phyloP scores from a whole-genome alignment of 2,329 filamentous ascomycete genomes.

The Sporothrix inflata region DNA sequence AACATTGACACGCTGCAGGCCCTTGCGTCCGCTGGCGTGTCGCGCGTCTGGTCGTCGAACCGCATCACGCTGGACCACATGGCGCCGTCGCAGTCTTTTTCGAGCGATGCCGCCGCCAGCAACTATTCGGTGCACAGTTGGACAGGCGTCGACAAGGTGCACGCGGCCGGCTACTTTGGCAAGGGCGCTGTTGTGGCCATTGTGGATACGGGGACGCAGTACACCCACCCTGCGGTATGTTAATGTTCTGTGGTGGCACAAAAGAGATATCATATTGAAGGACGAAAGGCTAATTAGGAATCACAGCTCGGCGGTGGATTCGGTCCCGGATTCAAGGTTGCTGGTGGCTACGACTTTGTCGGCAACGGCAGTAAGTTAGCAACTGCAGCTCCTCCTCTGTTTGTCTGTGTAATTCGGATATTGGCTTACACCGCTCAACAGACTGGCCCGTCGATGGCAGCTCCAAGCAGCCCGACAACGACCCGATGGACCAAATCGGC shows the following conservation, averaged over 20 bases:
- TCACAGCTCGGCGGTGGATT: slow-evolving; percentile 31
- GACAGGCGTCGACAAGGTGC: slow-evolving; percentile 36
- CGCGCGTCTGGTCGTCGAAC: slow-evolving; percentile 37
- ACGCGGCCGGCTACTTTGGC: slow-evolving; percentile 32
- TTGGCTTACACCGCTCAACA: neutral
- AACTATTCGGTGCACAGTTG: slow-evolving; percentile 35
- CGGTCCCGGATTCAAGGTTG: slow-evolving; percentile 32
- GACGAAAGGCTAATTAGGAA: neutral
- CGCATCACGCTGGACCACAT: slow-evolving; percentile 34
- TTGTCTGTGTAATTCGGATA: too few relatives aligned
- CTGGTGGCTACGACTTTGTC: slow-evolving; percentile 32
- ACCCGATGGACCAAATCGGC: slow-evolving; percentile 35
- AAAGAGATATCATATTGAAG: too few relatives aligned
- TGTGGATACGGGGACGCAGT: slow-evolving; percentile 35
- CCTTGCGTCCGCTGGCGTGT: slow-evolving; percentile 26
- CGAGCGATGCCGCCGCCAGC: slow-evolving; percentile 32
- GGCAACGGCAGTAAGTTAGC: slow-evolving; percentile 27
- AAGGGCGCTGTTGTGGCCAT: slow-evolving; percentile 34
- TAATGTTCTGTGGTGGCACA: too few relatives aligned
- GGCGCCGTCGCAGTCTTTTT: slow-evolving; percentile 29
- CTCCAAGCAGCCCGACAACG: slow-evolving; percentile 32
- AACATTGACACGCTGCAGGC: slow-evolving; percentile 35
- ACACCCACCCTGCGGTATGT: slow-evolving; percentile 35
- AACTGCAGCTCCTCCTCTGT: neutral
- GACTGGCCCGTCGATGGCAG: slow-evolving; percentile 23